These are phyloP conservation scores for Blastomyces gilchristii DNA, from an alignment of 2,329 filamentous ascomycete genomes.

Conservation along the genomic window DNA sequence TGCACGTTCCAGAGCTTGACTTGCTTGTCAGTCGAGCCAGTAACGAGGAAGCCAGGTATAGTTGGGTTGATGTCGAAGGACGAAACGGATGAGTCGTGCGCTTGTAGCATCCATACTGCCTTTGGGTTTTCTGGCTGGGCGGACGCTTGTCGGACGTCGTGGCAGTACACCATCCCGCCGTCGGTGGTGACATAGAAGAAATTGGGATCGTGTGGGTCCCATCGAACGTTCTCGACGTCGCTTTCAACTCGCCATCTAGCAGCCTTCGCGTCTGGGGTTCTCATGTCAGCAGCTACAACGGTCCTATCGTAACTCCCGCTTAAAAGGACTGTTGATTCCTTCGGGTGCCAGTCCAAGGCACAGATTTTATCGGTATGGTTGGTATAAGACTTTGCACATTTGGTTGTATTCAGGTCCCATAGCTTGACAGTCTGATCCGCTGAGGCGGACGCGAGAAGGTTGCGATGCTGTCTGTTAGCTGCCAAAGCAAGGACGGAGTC, in stretches of 20 bases:
- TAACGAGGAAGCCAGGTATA: constrained; percentile 87
- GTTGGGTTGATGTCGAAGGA: constrained; percentile 84
- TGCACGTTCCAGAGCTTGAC: constrained; percentile 96
- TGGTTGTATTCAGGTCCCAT: constrained; percentile 88
- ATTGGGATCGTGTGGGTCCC: constrained; percentile 88
- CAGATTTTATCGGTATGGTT: constrained; percentile 98
- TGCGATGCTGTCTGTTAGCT: constrained; percentile 86
- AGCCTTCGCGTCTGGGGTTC: constrained; percentile 70
- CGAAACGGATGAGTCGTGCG: constrained; percentile 84
- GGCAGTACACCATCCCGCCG: constrained; percentile 81
- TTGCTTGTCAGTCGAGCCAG: constrained; percentile 84
- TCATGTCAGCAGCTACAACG: constrained; percentile 90
- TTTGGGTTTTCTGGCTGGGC: constrained; percentile 64
- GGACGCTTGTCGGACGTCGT: constrained; percentile 71
- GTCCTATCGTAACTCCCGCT: constrained; percentile 94
- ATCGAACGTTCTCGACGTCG: constrained; percentile 84
- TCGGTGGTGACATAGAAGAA: constrained; percentile 95
- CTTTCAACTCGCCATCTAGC: constrained; percentile 89
- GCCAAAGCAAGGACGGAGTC: constrained; percentile 86
- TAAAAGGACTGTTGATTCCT: constrained; percentile 75
- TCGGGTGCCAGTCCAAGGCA: constrained; percentile 84
- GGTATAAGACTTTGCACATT: constrained; percentile 88
- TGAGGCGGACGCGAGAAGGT: constrained; percentile 86
- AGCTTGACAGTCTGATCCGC: constrained; percentile 96
- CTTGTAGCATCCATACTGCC: constrained; percentile 87